phyloP scores from a whole-genome alignment of 2,329 filamentous ascomycete genomes.

The Metarhizium album region DNA sequence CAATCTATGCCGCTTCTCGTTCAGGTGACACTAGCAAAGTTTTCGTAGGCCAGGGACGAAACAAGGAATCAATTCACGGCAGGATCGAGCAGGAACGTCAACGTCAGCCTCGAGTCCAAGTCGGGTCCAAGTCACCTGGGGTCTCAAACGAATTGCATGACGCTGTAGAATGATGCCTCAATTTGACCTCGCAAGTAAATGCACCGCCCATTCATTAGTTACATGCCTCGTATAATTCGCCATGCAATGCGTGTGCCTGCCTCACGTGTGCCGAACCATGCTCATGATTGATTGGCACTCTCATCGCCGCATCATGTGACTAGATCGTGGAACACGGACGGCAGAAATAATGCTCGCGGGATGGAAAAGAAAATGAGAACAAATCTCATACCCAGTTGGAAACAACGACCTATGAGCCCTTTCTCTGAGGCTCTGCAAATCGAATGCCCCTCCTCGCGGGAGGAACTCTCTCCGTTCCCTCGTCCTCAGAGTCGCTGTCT shows the following conservation, averaged over 20 bases:
- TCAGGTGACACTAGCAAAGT: too few species aligned
- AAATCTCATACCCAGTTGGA: background rate
- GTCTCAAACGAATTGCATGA: background rate
- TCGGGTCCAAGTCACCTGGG: too few species aligned
- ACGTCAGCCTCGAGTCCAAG: too few species aligned
- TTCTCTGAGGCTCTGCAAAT: constrained; percentile 40
- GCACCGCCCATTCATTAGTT: background rate
- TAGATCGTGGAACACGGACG: background rate
- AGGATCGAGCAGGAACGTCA: too few species aligned
- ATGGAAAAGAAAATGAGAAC: background rate
- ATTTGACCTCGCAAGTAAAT: background rate
- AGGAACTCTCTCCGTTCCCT: constrained; percentile 43
- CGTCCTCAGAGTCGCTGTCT: constrained; percentile 42
- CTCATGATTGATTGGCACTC: too few species aligned
- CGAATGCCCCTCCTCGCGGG: constrained; percentile 45
- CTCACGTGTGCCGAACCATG: background rate
- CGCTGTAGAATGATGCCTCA: background rate
- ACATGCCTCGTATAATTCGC: background rate
- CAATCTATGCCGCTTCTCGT: too few species aligned
- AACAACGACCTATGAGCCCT: constrained; percentile 6
- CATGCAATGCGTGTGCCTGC: background rate
- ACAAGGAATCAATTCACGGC: too few species aligned
- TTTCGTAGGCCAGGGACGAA: too few species aligned
- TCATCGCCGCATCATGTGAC: background rate
- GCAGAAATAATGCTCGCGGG: too few species aligned